Percentiles rank a stretch among this genome's conserved stretches.
Evolutionary conservation across 371 early-diverging fungal species (phyloP).

Genomic region (Coemansia sp.): DNA sequence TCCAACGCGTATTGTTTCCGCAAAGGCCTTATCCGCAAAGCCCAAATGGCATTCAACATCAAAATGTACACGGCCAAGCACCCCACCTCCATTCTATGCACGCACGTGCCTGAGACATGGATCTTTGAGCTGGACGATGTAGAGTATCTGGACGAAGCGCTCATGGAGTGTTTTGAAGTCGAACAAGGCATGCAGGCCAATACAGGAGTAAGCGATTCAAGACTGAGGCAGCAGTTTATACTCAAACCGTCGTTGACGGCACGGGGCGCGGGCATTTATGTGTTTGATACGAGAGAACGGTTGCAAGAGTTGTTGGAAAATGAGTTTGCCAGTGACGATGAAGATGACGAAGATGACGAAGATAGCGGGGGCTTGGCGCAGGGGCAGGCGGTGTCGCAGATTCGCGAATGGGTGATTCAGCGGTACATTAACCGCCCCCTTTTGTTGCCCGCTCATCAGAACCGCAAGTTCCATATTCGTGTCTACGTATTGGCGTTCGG

Average conservation of each 20-base stretch:
- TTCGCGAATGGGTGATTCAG: slow-evolving; percentile 74
- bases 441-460: slow-evolving; percentile 53
- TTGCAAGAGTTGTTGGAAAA: slow-evolving; percentile 57
- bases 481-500: slow-evolving; percentile 68
- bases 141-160: slow-evolving; percentile 71
- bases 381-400: slow-evolving; percentile 52
- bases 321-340: slow-evolving; percentile 47
- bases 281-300: slow-evolving; percentile 62
- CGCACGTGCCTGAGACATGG: slow-evolving; percentile 68
- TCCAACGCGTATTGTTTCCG: slow-evolving; percentile 67
- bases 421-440: slow-evolving; percentile 65
- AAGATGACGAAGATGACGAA: slow-evolving; percentile 49
- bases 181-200: slow-evolving; percentile 59
- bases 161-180: slow-evolving; percentile 71
- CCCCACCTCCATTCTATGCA: slow-evolving; percentile 57
- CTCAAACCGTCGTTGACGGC: slow-evolving; percentile 72
- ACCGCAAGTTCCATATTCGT: slow-evolving; percentile 73
- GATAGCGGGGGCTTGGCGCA: slow-evolving; percentile 3
- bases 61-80: slow-evolving; percentile 59
- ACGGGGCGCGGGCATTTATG: slow-evolving; percentile 67
- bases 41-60: slow-evolving; percentile 64
- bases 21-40: slow-evolving; percentile 69
- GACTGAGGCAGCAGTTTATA: slow-evolving; percentile 55
- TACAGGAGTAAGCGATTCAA: slow-evolving; percentile 33
- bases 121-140: slow-evolving; percentile 68